phyloP scores from a whole-genome alignment of 1,284 basidiomycete genomes.

The Pterulicium gracile region DNA sequence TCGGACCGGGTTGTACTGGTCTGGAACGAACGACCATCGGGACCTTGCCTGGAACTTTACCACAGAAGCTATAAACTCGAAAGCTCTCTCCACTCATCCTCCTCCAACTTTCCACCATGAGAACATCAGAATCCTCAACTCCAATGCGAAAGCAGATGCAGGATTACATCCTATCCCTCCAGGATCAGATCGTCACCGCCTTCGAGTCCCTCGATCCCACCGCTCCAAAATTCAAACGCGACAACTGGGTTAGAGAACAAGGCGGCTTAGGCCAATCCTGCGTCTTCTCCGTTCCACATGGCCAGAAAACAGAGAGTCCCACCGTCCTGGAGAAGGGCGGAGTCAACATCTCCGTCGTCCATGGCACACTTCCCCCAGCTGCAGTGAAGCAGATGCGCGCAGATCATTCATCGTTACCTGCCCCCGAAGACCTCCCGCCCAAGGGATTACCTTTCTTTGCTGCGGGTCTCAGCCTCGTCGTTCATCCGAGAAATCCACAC shows the following conservation, averaged over 20 bases:
- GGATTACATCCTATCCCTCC: conserved; percentile 70
- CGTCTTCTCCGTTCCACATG: conserved; percentile 63
- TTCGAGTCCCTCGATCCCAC: conserved; percentile 75
- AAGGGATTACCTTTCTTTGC: conserved; percentile 84
- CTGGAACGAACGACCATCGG: too few species aligned
- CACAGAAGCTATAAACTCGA: too few species aligned
- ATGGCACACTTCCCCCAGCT: conserved; percentile 79
- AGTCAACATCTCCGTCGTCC: conserved; percentile 90
- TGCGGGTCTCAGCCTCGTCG: conserved; percentile 83
- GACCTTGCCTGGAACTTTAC: too few species aligned
- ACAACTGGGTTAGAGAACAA: conserved; percentile 76
- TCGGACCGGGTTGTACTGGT: too few species aligned
- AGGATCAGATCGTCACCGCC: conserved; percentile 72
- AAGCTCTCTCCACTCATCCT: too few species aligned
- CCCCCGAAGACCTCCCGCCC: conserved; percentile 31
- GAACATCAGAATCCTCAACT: conserved; percentile 13
- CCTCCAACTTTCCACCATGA: conserved; percentile 7
- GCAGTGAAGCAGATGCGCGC: conserved; percentile 93
- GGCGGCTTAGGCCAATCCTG: conserved; percentile 87
- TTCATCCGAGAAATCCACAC: conserved; percentile 90
- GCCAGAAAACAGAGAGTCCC: conserved; percentile 17
- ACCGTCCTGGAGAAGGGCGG: conserved; percentile 91
- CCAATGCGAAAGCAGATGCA: conserved; percentile 79
- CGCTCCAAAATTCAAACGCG: conserved; percentile 71
- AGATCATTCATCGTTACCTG: conserved; percentile 73